Evolutionary conservation across 768 basidiomycete species (phyloP), one percentile per base, ranked within the genome.

Genomic region (Pulveroboletus frians): DNA sequence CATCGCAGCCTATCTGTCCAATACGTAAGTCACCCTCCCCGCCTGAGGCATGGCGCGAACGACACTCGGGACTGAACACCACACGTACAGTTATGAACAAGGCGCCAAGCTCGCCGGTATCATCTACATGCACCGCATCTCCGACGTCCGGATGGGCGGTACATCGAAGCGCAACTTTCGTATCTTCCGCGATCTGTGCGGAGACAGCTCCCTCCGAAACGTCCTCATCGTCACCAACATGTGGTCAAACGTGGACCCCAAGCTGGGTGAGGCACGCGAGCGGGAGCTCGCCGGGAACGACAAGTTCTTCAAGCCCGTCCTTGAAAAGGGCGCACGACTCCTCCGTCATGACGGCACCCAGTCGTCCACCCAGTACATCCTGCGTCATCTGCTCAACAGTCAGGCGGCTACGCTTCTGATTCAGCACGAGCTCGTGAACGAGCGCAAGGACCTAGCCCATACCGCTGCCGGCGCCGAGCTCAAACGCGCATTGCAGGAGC

Each of bases 381-480:
- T 83, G 0, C 69, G 71, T 5, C 65, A 68, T 29, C 60, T 83
- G 50, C 54, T 76, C 14, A 61, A 66, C 23, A 71, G 65, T 7
- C 61, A 64, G 23, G 73, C 80, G 0, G 54, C 70, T 3, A 67
- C 75, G 2, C 66, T 83, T 3, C 71, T 69, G 20, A 80, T 84
- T 43, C 82, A 83, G 54, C 64, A 69, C 23, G 81, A 84, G 58
- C 66, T 82, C 13, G 76, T 82, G 5, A 74, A 75, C 49, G 66
- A 76, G 54, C 68, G 67, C 29, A 73, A 73, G 43, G 68, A 73
- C 36, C 71, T 83, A 14, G 66, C 73, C 2, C 68, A 81, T 43
- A 82, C 83, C 2, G 64, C 69, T 4, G 82, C 81, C 1, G 80
- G 80, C 1, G 69, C 64, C 14, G 81, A 79, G 56, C 69, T 84